These are phyloP conservation scores for Sporothrix humicola DNA, from an alignment of 2,329 filamentous ascomycete species.

Conservation along the genomic window DNA sequence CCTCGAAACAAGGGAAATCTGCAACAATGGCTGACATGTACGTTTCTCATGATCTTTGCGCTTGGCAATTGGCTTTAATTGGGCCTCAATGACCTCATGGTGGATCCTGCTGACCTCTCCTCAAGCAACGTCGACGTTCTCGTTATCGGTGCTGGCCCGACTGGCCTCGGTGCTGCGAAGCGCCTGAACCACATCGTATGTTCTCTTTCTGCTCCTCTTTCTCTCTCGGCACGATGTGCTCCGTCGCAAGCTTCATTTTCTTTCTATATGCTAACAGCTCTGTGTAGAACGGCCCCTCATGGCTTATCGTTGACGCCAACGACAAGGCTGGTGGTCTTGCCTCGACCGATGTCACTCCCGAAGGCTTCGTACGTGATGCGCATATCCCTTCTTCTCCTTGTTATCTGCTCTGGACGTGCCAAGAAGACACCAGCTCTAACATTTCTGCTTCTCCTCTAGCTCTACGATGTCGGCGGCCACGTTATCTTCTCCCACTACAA, in stretches of 20 bases:
- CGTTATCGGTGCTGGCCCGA: conserved; percentile 96
- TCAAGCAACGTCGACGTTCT: conserved; percentile 90
- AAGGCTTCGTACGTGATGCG: conserved; percentile 84
- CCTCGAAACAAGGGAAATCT: not conserved
- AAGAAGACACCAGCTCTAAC: not conserved
- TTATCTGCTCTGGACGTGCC: not conserved
- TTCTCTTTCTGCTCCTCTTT: conserved; percentile 31
- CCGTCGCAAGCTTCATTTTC: not conserved
- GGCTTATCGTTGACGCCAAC: conserved; percentile 93
- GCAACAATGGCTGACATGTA: conserved; percentile 34
- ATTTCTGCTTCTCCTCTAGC: conserved; percentile 55
- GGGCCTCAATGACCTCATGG: not conserved
- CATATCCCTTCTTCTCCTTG: conserved; percentile 28
- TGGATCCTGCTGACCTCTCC: not conserved
- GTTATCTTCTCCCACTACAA: conserved; percentile 99
- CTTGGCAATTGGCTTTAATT: not conserved
- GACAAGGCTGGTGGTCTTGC: conserved; percentile 94
- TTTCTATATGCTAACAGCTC: conserved; percentile 20
- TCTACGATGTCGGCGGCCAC: conserved; percentile 98
- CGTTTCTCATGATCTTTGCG: not conserved
- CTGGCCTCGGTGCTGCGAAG: conserved; percentile 96
- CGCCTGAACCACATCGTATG: conserved; percentile 93
- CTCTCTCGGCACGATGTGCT: not conserved
- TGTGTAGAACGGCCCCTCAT: conserved; percentile 82
- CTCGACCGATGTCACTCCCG: conserved; percentile 90